These are phyloP conservation scores for Citropsis articulata DNA, from an alignment of 345 rosid genomes.

Conservation along the genomic window DNA sequence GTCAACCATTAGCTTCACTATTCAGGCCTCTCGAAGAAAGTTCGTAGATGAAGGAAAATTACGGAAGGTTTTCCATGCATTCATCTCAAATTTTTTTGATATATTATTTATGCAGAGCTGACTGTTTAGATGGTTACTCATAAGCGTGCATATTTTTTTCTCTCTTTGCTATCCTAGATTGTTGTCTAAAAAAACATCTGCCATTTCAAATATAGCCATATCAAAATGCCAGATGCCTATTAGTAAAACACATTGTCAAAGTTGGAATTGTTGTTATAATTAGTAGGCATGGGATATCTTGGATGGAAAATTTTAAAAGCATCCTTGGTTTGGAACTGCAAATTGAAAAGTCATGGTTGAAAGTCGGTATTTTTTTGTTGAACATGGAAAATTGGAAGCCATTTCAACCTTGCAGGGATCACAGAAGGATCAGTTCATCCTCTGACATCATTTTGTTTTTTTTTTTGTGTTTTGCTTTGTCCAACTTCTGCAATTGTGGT, in stretches of 20 bases:
- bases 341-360: background rate
- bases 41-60: conserved; percentile 98
- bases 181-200: background rate
- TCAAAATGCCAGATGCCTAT: background rate
- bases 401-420: background rate
- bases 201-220: background rate
- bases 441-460: background rate
- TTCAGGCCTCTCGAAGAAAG: conserved; percentile 96
- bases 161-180: background rate
- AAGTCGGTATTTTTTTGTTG: background rate
- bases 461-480: background rate
- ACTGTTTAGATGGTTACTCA: background rate
- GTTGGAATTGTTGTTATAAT: background rate
- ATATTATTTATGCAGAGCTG: background rate
- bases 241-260: background rate
- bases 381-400: background rate
- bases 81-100: background rate
- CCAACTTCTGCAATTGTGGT: background rate
- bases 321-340: background rate
- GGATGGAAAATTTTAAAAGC: background rate
- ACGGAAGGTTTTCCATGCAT: conserved; percentile 60
- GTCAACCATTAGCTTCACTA: conserved; percentile 71
- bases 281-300: background rate
- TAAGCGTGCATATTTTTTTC: background rate
- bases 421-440: background rate